Conservation (phyloP, 306 rosid species). For the Hylodesmum podocarpum region DNA sequence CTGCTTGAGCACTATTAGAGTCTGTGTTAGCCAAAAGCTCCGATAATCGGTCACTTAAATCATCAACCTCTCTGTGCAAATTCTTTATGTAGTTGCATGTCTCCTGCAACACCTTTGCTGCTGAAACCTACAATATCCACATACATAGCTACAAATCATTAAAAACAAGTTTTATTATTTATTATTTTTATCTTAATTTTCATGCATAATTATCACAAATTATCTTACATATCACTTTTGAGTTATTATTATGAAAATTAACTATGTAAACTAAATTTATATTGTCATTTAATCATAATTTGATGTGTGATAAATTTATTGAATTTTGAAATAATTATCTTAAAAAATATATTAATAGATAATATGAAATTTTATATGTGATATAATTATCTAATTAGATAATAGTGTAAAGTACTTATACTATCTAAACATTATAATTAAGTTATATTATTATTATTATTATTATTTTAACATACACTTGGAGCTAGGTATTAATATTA, state of each 20-base stretch:
- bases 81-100: conserved; percentile 89
- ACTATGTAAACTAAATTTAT: no score
- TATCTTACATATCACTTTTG: no score
- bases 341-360: no score
- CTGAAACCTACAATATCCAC: conserved; percentile 34
- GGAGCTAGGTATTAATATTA: background rate
- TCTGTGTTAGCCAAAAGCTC: conserved; percentile 74
- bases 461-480: background rate
- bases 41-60: conserved; percentile 79
- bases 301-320: no score
- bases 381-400: no score
- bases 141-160: background rate
- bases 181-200: no score
- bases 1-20: conserved; percentile 80
- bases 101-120: conserved; percentile 80
- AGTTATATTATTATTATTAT: background rate
- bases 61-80: conserved; percentile 90
- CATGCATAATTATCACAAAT: no score
- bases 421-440: background rate
- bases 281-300: no score
- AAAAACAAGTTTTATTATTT: background rate
- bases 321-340: no score
- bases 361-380: no score
- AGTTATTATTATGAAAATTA: no score
- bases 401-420: no score